These are phyloP conservation scores for Aureobasidium sp. DNA, from an alignment of 2,329 filamentous ascomycete genomes.

Conservation along the genomic window DNA sequence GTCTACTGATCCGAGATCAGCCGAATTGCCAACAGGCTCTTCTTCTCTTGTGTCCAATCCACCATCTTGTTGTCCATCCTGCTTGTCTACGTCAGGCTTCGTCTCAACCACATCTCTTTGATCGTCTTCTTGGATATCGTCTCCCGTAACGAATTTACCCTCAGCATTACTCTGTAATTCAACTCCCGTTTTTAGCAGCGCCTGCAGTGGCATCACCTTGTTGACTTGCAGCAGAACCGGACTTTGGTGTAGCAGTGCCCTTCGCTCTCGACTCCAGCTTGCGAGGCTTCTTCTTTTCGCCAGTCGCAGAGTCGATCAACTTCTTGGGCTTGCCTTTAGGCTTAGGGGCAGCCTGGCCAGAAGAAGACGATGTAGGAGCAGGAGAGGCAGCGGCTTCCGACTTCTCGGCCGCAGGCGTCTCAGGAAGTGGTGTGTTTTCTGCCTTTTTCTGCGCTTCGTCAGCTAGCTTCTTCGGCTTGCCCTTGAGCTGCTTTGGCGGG, in stretches of 20 bases:
- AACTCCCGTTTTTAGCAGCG: conserved; percentile 5
- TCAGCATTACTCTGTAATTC: conserved; percentile 2
- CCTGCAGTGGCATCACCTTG: neutral
- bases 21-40: neutral
- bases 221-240: conserved; percentile 1
- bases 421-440: neutral
- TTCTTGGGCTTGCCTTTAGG: conserved; percentile 14
- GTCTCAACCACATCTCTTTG: neutral
- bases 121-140: neutral
- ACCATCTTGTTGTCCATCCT: neutral
- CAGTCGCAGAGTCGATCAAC: conserved; percentile 3
- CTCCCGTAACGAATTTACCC: too few species aligned
- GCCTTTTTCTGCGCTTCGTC: conserved; percentile 9
- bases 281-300: conserved; percentile 14
- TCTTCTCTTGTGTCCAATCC: neutral
- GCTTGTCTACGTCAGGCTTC: neutral
- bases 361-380: neutral
- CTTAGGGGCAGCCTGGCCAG: neutral
- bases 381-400: neutral
- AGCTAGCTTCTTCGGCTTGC: conserved; percentile 9
- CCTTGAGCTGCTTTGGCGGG: neutral
- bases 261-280: conserved; percentile 2
- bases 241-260: neutral
- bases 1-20: neutral
- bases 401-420: neutral